phyloP scores from a whole-genome alignment of 352 stramenopile genomes.

The Elongisporangium prolatum region DNA sequence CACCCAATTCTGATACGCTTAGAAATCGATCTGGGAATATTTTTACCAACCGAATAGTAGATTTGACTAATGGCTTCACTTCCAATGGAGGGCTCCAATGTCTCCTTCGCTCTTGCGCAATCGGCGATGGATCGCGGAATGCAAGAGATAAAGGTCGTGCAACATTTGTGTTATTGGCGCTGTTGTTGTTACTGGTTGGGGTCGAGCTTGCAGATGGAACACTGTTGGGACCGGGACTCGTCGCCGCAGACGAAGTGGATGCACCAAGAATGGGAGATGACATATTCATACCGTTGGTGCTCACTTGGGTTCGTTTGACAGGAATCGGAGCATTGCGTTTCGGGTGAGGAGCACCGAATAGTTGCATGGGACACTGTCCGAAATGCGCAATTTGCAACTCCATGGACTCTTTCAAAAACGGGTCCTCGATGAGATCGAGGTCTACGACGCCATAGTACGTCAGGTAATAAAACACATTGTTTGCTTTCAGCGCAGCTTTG shows the following conservation, averaged over 20 bases:
- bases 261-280: background rate
- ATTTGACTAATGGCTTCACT: conserved; percentile 56
- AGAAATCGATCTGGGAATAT: conserved; percentile 74
- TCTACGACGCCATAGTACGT: conserved; percentile 95
- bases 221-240: conserved; percentile 8
- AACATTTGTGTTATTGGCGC: conserved; percentile 17
- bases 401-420: conserved; percentile 91
- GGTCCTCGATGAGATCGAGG: conserved; percentile 94
- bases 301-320: background rate
- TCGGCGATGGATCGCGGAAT: conserved; percentile 51
- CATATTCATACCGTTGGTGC: background rate
- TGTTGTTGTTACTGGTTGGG: background rate
- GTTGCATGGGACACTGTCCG: conserved; percentile 97
- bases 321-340: conserved; percentile 29
- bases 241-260: conserved; percentile 1
- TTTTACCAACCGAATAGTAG: conserved; percentile 55
- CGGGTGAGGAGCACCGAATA: conserved; percentile 82
- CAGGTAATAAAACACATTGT: conserved; percentile 97
- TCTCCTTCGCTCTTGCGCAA: conserved; percentile 48
- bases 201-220: background rate
- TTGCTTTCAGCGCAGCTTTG: conserved; percentile 87
- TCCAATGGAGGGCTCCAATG: conserved; percentile 57
- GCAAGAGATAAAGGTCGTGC: conserved; percentile 51
- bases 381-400: conserved; percentile 99
- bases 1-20: conserved; percentile 77